Conservation (phyloP, 2,329 filamentous ascomycete species). For the Ascochyta koolunga region DNA sequence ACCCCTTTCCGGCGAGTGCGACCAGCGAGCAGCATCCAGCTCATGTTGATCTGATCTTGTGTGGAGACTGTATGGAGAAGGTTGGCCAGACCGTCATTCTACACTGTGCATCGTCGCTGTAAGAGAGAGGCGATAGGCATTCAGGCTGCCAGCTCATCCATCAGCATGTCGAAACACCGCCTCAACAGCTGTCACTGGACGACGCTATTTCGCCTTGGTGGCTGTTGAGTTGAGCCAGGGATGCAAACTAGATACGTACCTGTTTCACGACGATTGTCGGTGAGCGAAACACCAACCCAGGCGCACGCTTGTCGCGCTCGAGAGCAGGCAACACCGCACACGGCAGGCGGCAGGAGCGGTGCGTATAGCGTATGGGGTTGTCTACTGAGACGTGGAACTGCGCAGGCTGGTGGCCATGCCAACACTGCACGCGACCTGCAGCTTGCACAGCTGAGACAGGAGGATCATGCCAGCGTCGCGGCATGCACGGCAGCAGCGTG, state of each 20-base stretch:
- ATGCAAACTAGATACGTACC: constrained; percentile 9
- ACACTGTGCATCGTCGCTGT: neutral
- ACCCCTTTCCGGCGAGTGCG: constrained; percentile 6
- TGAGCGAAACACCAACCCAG: constrained; percentile 12
- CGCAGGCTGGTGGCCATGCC: neutral
- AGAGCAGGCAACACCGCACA: constrained; percentile 11
- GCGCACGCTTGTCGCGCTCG: constrained; percentile 16
- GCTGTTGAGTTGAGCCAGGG: constrained; percentile 6
- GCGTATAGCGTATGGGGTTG: constrained; percentile 3
- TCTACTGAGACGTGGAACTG: constrained; percentile 1
- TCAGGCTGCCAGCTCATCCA: constrained; percentile 13
- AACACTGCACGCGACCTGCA: constrained; percentile 7
- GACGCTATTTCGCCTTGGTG: constrained; percentile 1
- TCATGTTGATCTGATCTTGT: constrained; percentile 16
- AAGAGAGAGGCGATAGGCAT: constrained; percentile 1
- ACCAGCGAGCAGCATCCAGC: neutral
- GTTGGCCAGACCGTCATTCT: constrained; percentile 8
- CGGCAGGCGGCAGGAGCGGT: constrained; percentile 13
- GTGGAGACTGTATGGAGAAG: constrained; percentile 15
- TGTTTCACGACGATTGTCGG: constrained; percentile 20
- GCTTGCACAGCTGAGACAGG: constrained; percentile 6
- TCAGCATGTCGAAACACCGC: neutral
- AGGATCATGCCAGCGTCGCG: constrained; percentile 8
- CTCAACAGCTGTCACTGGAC: constrained; percentile 6
- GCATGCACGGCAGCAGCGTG: constrained; percentile 11